phyloP scores from a whole-genome alignment of 495 filamentous ascomycete species.

The Beverwykella pulmonaria region DNA sequence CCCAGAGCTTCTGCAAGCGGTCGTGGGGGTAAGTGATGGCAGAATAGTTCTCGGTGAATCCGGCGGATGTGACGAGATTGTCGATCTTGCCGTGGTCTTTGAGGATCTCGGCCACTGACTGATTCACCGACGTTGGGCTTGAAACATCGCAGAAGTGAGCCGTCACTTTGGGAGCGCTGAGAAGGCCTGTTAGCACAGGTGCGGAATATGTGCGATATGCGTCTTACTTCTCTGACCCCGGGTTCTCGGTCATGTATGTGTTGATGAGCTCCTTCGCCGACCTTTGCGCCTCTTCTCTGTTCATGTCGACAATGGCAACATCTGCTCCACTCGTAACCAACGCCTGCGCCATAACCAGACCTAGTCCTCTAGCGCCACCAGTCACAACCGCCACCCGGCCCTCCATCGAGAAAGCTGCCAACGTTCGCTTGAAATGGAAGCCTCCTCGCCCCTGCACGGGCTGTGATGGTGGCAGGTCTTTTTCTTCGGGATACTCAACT shows the following conservation, averaged over 20 bases:
- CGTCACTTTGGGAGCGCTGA: conserved; percentile 76
- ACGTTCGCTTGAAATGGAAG: conserved; percentile 69
- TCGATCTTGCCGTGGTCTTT: conserved; percentile 78
- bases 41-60: conserved; percentile 94
- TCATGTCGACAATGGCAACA: conserved; percentile 89
- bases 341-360: conserved; percentile 88
- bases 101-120: conserved; percentile 69
- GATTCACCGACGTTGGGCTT: conserved; percentile 71
- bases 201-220: background rate
- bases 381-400: conserved; percentile 78
- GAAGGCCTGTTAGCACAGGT: conserved; percentile 3
- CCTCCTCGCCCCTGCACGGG: conserved; percentile 74
- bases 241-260: conserved; percentile 75
- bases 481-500: conserved; percentile 74
- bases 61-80: conserved; percentile 90
- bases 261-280: conserved; percentile 72
- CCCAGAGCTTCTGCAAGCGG: conserved; percentile 87
- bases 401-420: conserved; percentile 76
- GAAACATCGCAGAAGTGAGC: conserved; percentile 89
- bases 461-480: conserved; percentile 63
- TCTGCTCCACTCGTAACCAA: conserved; percentile 84
- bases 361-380: conserved; percentile 82
- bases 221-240: conserved; percentile 69
- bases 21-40: conserved; percentile 86
- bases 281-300: conserved; percentile 81